Evolutionary conservation across 1,284 basidiomycete genomes (phyloP).

Genomic region (Stygiomarasmius scandens): DNA sequence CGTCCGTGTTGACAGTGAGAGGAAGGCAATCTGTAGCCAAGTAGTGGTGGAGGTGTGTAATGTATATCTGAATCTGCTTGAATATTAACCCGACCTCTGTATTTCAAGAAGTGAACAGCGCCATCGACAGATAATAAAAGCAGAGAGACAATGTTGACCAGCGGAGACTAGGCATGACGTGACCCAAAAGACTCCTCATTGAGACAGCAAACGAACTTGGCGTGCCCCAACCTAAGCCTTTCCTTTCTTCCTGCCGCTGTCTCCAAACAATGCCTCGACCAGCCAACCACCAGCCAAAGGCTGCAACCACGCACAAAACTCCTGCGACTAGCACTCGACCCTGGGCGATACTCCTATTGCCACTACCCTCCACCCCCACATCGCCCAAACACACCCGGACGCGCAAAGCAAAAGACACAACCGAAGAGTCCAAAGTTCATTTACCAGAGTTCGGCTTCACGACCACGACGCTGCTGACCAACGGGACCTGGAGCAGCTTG

Average conservation of each 20-base stretch:
- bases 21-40: constrained; percentile 6
- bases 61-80: constrained; percentile 11
- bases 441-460: constrained; percentile 78
- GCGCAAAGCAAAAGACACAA: constrained; percentile 41
- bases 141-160: constrained; percentile 12
- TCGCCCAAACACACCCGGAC: constrained; percentile 60
- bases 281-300: constrained; percentile 28
- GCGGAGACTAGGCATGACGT: background rate
- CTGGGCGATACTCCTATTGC: constrained; percentile 52
- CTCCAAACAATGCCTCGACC: constrained; percentile 29
- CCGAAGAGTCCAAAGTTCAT: constrained; percentile 29
- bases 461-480: constrained; percentile 66
- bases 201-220: constrained; percentile 37
- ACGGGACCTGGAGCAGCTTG: constrained; percentile 60
- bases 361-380: constrained; percentile 62
- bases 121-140: background rate
- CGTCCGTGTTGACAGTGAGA: constrained; percentile 60
- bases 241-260: constrained; percentile 21
- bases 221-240: constrained; percentile 41
- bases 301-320: constrained; percentile 29
- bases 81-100: constrained; percentile 10
- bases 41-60: constrained; percentile 9
- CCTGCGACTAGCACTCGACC: constrained; percentile 29
- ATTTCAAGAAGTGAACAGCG: background rate
- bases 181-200: background rate